A percentile compares a stretch with the other conserved stretches of the same genome.
Evolutionary conservation across 495 filamentous ascomycete genomes (phyloP).

Genomic region (Delitschia confertaspora): DNA sequence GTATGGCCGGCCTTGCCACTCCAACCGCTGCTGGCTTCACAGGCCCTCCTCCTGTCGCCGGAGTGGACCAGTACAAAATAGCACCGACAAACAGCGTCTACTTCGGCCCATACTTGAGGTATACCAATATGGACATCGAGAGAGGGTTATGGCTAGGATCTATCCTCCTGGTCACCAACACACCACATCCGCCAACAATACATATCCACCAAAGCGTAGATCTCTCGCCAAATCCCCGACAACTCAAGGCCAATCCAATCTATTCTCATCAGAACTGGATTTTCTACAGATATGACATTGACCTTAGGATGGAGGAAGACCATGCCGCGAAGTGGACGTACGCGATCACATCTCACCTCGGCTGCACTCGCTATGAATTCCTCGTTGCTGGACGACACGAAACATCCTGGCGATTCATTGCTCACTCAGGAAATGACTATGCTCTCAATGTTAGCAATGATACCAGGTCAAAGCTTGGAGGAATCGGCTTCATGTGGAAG

Average conservation of each 20-base stretch:
- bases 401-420: conserved; percentile 92
- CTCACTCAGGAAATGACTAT: conserved; percentile 93
- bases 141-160: conserved; percentile 82
- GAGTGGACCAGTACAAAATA: conserved; percentile 87
- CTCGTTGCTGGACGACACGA: conserved; percentile 88
- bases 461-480: conserved; percentile 75
- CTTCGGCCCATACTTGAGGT: conserved; percentile 90
- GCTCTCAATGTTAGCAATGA: conserved; percentile 73
- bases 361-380: conserved; percentile 95
- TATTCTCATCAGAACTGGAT: conserved; percentile 84
- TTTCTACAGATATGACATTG: conserved; percentile 93
- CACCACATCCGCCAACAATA: conserved; percentile 89
- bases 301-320: conserved; percentile 80
- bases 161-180: conserved; percentile 77
- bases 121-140: conserved; percentile 95
- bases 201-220: conserved; percentile 90
- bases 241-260: conserved; percentile 76
- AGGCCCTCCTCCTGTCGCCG: conserved; percentile 75
- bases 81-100: conserved; percentile 95
- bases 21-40: conserved; percentile 63
- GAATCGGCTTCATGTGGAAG: conserved; percentile 95
- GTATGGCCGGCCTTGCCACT: conserved; percentile 58
- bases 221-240: conserved; percentile 79
- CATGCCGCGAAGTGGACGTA: conserved; percentile 90
- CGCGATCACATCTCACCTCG: conserved; percentile 91